Conservation (phyloP, 768 basidiomycete species). For the Russula brevipes region DNA sequence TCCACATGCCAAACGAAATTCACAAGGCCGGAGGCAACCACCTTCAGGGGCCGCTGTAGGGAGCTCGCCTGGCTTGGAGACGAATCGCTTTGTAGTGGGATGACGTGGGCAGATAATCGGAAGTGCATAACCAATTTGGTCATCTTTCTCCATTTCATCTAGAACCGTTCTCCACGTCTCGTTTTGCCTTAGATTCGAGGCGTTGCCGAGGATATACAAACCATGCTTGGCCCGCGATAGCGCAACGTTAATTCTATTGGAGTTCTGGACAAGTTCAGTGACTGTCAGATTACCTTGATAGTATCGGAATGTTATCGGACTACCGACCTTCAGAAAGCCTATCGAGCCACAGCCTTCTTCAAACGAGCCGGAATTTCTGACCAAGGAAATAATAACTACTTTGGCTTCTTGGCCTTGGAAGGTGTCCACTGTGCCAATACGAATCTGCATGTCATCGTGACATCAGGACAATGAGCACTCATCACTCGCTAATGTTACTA, state of each 20-base stretch:
- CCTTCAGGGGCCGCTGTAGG: constrained; percentile 26
- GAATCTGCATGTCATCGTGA: constrained; percentile 40
- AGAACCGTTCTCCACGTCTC: constrained; percentile 55
- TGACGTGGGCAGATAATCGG: constrained; percentile 23
- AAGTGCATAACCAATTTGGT: constrained; percentile 24
- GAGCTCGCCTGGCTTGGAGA: constrained; percentile 21
- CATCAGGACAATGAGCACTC: background rate
- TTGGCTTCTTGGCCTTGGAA: constrained; percentile 73
- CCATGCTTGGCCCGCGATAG: constrained; percentile 71
- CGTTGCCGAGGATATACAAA: constrained; percentile 68
- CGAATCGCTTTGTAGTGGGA: background rate
- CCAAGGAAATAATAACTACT: constrained; percentile 70
- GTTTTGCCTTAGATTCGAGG: constrained; percentile 47
- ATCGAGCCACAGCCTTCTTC: constrained; percentile 40
- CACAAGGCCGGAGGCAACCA: constrained; percentile 33
- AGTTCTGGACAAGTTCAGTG: constrained; percentile 28
- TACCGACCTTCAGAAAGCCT: constrained; percentile 65
- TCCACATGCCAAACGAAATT: constrained; percentile 29
- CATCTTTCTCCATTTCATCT: constrained; percentile 48
- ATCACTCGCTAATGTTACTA: constrained; percentile 21
- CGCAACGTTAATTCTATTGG: constrained; percentile 46
- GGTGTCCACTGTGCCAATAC: constrained; percentile 70
- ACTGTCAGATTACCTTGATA: constrained; percentile 31
- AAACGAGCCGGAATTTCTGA: constrained; percentile 58
- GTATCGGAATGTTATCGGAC: background rate